Evolutionary conservation across 371 early-diverging fungal species (phyloP).

Genomic region (Rhizomucor miehei): DNA sequence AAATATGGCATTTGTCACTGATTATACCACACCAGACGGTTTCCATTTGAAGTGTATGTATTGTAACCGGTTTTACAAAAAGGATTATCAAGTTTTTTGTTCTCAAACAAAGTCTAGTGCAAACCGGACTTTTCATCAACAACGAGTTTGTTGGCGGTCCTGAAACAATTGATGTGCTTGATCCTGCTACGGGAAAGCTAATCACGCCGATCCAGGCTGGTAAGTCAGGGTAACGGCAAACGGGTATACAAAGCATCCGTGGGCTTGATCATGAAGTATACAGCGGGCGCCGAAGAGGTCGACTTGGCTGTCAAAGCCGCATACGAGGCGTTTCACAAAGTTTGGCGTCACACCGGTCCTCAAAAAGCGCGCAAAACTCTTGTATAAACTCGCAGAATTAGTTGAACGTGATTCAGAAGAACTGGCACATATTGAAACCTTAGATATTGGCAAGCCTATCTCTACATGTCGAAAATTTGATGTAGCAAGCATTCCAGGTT

Average conservation of each 20-base stretch:
- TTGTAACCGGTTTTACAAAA: no score
- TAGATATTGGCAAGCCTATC: slow-evolving; percentile 51
- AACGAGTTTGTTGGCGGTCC: slow-evolving; percentile 48
- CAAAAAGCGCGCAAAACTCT: slow-evolving; percentile 32
- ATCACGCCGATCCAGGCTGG: slow-evolving; percentile 43
- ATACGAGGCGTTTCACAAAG: slow-evolving; percentile 37
- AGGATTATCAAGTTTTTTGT: no score
- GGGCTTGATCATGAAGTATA: neutral
- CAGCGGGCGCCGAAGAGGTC: slow-evolving; percentile 47
- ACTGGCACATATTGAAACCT: slow-evolving; percentile 43
- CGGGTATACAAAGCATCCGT: neutral
- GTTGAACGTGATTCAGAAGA: slow-evolving; percentile 42
- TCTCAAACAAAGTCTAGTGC: no score
- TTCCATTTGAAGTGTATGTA: no score
- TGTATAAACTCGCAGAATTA: slow-evolving; percentile 50
- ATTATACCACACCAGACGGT: no score
- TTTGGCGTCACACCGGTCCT: slow-evolving; percentile 32
- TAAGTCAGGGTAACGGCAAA: slow-evolving; percentile 4
- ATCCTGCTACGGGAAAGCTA: slow-evolving; percentile 40
- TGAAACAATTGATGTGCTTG: slow-evolving; percentile 40
- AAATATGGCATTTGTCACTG: no score
- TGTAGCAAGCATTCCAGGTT: slow-evolving; percentile 44
- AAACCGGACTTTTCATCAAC: slow-evolving; percentile 56
- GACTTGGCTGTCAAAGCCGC: slow-evolving; percentile 52
- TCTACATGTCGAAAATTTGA: slow-evolving; percentile 51